A percentile compares a stretch with the other conserved stretches of the same genome.
Conservation (phyloP, 2,329 filamentous ascomycete species). For the Pseudocercospora crystallina region DNA sequence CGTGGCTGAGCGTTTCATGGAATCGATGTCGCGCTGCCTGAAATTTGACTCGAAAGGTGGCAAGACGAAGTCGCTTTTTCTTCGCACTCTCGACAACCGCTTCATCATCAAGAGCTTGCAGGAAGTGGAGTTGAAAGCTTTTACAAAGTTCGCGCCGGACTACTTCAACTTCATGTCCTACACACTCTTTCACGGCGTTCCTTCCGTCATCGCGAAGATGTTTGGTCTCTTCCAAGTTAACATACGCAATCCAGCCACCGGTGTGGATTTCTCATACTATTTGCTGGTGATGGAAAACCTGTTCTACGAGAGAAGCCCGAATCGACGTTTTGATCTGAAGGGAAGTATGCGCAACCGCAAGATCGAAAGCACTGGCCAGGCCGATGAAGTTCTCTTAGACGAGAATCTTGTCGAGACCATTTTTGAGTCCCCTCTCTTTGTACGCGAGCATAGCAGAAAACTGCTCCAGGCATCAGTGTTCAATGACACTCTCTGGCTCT, state of each 20-base stretch:
- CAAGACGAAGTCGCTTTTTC: constrained; percentile 94
- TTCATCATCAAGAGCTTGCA: constrained; percentile 91
- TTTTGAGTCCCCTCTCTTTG: constrained; percentile 93
- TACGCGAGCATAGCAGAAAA: constrained; percentile 93
- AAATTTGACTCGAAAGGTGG: constrained; percentile 99
- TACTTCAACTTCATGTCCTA: constrained; percentile 98
- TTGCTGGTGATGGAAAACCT: constrained; percentile 95
- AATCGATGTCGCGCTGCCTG: constrained; percentile 89
- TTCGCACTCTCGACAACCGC: constrained; percentile 93
- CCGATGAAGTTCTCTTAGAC: constrained; percentile 92
- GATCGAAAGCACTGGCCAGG: constrained; percentile 91
- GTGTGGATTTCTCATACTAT: constrained; percentile 91
- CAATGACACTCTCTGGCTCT: constrained; percentile 96
- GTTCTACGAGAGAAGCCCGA: constrained; percentile 90
- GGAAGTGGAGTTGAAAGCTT: constrained; percentile 87
- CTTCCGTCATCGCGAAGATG: constrained; percentile 98
- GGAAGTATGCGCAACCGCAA: constrained; percentile 98
- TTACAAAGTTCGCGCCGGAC: constrained; percentile 90
- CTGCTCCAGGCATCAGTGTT: constrained; percentile 87
- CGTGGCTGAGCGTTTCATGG: constrained; percentile 87
- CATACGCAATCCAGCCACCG: constrained; percentile 90
- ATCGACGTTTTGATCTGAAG: constrained; percentile 82
- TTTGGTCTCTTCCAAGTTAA: constrained; percentile 96
- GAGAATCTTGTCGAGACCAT: constrained; percentile 99
- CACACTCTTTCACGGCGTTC: constrained; percentile 86